These are phyloP conservation scores for Globisporangium spiculum DNA, from an alignment of 352 stramenopile genomes.

Conservation along the genomic window DNA sequence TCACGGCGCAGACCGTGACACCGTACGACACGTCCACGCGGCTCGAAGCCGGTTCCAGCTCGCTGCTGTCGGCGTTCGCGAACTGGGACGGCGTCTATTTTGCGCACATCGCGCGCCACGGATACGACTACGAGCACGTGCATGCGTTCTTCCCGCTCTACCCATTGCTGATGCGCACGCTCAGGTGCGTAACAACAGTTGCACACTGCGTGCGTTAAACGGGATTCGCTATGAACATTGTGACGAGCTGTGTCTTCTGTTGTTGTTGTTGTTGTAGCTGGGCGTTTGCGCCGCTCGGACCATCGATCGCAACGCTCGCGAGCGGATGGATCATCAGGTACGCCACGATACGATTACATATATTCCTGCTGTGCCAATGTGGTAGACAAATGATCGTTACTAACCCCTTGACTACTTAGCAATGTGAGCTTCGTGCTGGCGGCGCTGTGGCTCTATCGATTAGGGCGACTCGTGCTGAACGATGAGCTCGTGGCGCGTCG, in stretches of 20 bases:
- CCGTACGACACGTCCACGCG: slow-evolving; percentile 73
- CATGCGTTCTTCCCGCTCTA: slow-evolving; percentile 87
- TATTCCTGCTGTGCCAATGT: neutral
- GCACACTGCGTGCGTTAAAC: neutral
- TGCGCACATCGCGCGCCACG: slow-evolving; percentile 56
- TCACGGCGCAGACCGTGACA: slow-evolving; percentile 43
- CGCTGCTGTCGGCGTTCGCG: slow-evolving; percentile 40
- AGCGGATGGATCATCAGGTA: slow-evolving; percentile 60
- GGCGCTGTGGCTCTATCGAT: slow-evolving; percentile 63
- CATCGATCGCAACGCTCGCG: slow-evolving; percentile 23
- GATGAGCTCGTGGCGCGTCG: slow-evolving; percentile 53
- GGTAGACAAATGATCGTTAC: neutral
- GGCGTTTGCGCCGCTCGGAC: slow-evolving; percentile 21
- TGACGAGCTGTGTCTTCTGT: neutral
- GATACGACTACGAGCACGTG: slow-evolving; percentile 86
- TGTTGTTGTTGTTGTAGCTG: slow-evolving; percentile 8
- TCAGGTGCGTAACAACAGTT: slow-evolving; percentile 6
- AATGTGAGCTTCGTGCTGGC: slow-evolving; percentile 76
- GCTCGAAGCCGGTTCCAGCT: slow-evolving; percentile 20
- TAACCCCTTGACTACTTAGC: slow-evolving; percentile 20
- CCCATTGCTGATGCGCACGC: slow-evolving; percentile 44
- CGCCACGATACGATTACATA: neutral
- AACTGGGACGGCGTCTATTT: slow-evolving; percentile 90
- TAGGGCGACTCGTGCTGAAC: slow-evolving; percentile 52
- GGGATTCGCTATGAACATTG: too few relatives aligned